Conservation (phyloP, 306 rosid species). For the Fagus sylvatica region DNA sequence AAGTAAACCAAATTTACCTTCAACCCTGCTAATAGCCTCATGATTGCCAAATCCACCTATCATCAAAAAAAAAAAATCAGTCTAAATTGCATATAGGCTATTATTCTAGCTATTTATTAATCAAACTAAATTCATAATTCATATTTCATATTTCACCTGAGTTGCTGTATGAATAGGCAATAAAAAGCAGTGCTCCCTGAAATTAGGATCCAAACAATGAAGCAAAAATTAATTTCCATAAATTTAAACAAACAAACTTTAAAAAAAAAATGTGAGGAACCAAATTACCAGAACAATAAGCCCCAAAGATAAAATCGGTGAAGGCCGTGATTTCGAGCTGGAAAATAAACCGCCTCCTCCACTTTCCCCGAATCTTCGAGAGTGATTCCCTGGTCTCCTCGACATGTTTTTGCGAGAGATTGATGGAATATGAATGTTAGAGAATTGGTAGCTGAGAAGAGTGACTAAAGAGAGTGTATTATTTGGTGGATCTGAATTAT, state of each 20-base stretch:
- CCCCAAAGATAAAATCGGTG: constrained; percentile 50
- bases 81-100: background rate
- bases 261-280: background rate
- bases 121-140: no score
- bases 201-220: background rate
- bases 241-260: background rate
- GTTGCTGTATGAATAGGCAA: constrained; percentile 46
- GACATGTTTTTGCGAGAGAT: constrained; percentile 35
- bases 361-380: constrained; percentile 55
- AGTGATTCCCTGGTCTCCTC: constrained; percentile 53
- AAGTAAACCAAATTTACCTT: constrained; percentile 40
- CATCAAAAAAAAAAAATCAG: constrained; percentile 15
- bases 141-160: constrained; percentile 26
- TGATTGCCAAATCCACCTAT: constrained; percentile 51
- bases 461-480: no score
- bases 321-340: constrained; percentile 44
- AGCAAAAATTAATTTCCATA: background rate
- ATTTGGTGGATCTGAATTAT: no score
- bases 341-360: constrained; percentile 48
- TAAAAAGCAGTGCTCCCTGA: constrained; percentile 51
- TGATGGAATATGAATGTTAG: no score
- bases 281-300: constrained; percentile 42
- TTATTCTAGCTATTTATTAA: no score
- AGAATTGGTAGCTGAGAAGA: no score
- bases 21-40: constrained; percentile 51